phyloP scores from a whole-genome alignment of 192 early-diverging fungal genomes.

The Podila epigama region DNA sequence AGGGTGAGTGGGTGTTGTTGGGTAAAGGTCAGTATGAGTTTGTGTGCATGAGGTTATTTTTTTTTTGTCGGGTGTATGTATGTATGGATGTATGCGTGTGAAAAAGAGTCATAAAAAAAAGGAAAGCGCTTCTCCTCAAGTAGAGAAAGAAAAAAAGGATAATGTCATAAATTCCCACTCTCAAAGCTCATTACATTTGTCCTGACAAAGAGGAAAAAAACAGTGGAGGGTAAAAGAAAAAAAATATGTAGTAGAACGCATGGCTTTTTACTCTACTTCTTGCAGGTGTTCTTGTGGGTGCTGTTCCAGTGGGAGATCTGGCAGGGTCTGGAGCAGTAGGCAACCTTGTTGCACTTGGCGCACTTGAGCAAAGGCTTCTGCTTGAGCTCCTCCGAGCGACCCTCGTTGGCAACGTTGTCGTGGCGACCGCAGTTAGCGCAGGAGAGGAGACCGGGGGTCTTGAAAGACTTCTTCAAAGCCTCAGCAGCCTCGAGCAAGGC shows the following conservation, averaged over 20 bases:
- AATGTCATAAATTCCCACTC: no score
- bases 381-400: slow-evolving; percentile 31
- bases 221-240: background rate
- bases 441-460: slow-evolving; percentile 48
- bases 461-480: slow-evolving; percentile 47
- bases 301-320: slow-evolving; percentile 64
- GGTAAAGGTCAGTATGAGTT: no score
- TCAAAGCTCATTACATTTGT: no score
- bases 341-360: slow-evolving; percentile 58
- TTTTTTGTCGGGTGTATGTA: background rate
- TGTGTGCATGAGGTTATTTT: no score
- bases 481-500: slow-evolving; percentile 37
- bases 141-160: background rate
- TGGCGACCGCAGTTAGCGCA: slow-evolving; percentile 58
- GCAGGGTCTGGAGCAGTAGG: slow-evolving; percentile 67
- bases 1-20: no score
- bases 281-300: slow-evolving; percentile 58
- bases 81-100: background rate
- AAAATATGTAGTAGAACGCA: background rate
- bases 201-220: background rate
- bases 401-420: slow-evolving; percentile 50
- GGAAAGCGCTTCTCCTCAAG: no score
- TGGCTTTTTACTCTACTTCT: slow-evolving; percentile 31
- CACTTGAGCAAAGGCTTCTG: slow-evolving; percentile 59
- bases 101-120: no score